Evolutionary conservation across 805 yeast species (phyloP), one percentile per base, ranked within the genome.

Genomic region (Metschnikowia amazonensis): DNA sequence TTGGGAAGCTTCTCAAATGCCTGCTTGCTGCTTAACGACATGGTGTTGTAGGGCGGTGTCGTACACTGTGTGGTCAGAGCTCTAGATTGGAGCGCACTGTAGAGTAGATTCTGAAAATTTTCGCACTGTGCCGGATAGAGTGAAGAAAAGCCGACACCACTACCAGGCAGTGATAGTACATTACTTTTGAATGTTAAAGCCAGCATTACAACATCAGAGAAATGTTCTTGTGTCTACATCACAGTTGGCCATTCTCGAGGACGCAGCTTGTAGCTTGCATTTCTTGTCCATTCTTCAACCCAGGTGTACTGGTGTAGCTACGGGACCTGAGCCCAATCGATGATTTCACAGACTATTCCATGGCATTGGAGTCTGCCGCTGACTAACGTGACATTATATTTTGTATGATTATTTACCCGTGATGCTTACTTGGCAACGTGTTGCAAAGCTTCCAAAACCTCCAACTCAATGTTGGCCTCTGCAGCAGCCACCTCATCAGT

Each of bases 391-490:
- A 34, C 44, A 14, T 30, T 33, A 31, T 41, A 41, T 33, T 17
- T 21, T 16, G 42, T 17, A 21, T 16, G 42, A 28, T 28, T 16
- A 30, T 9, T 21, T 35, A 35, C 21, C 31, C 48, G 32, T 14
- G 25, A 17, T 24, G 28, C 52, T 63, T 79, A 83, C 72, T 84
- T 83, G 60, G 87, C 89, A 67, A 84, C 82, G 59, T 84, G 80
- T 69, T 86, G 85, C 67, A 92, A 78, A 60, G 96, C 94, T 81
- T 92, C 97, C 67, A 94, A 82, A 47, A 94, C 96, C 75, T 94
- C 97, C 65, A 92, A 77, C 79, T 92, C 94, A 65, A 94, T 88
- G 69, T 84, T 82, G 62, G 98, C 98, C 75, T 87, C 95, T 56
- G 96, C 95, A 59, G 95, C 94, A 55, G 81, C 86, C 48, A 78